Base-by-base conservation (phyloP, 495 filamentous ascomycete genomes). In the Cercophora newfieldiana region DNA sequence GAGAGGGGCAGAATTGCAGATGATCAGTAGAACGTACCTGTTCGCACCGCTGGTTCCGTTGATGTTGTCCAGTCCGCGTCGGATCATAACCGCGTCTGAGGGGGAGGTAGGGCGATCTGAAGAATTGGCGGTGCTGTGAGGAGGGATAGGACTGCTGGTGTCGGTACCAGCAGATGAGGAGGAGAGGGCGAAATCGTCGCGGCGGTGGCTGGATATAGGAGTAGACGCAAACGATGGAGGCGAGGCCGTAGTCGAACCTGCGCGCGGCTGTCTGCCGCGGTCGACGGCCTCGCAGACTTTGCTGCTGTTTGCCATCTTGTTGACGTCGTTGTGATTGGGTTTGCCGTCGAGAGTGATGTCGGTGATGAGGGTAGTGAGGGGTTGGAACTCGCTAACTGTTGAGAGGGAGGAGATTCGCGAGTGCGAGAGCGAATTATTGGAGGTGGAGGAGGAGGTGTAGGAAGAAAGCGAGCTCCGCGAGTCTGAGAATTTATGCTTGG, bases 391-490 rank as follows among this genome's bases (percentile, higher is more conserved):
- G 60, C 75, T 73, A 7, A 75, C 71, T 0, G 79, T 78, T 0
- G 78, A 80, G 21, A 78, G 72, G 0, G 78, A 82, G 1, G 80
- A 77, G 33, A 78, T 76, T 2, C 80, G 72, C 7, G 80, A 82
- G 54, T 80, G 77, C 0, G 72, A 76, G 57, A 67, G 19, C 2
- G 72, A 77, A 55, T 70, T 69, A 49, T 59, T 68, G 12, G 71
- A 72, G 8, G 75, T 68, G 7, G 72, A 73, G 7, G 75, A 78
- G 3, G 78, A 76, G n/a, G 72, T 66, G 62, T 75, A 73, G 0
- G 75, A 82, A 21, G 78, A 78, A 3, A 77, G 63, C 16, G 75
- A 79, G 68, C 74, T 76, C n/a, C 69, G 66, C 37, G 78, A 79
- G 37, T 73, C 70, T 1, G 79, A 82, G 53, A 74, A 76, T 66